Conservation (phyloP, 1,284 basidiomycete genomes). For the Trichosporon coremiiforme region DNA sequence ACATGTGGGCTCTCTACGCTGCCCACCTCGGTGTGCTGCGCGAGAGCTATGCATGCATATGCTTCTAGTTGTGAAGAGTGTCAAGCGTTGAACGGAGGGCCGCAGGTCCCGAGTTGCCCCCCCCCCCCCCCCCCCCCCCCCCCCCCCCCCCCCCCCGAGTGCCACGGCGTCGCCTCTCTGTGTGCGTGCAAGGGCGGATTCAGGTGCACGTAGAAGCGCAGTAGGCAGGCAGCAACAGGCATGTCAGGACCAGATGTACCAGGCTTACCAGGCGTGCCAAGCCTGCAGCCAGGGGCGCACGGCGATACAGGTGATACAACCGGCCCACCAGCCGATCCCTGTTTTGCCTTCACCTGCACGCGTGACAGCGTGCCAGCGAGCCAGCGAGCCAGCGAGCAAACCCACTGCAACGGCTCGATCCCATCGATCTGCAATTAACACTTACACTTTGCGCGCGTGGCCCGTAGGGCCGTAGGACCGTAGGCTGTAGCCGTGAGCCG, state of each 20-base stretch:
- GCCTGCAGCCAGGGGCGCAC: background rate
- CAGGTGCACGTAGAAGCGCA: background rate
- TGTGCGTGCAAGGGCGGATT: background rate
- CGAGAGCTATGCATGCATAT: background rate
- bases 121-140: too few species aligned
- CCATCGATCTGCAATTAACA: background rate
- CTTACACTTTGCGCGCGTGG: background rate
- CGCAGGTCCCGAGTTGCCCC: too few species aligned
- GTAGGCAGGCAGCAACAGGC: background rate
- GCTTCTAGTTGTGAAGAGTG: background rate
- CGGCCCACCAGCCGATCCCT: conserved; percentile 1
- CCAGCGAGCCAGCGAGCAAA: background rate
- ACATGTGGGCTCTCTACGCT: background rate
- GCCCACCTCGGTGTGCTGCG: background rate
- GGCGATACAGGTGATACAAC: background rate
- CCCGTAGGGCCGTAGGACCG: too few species aligned
- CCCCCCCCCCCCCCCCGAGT: too few species aligned
- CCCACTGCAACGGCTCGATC: background rate
- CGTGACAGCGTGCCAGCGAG: too few species aligned
- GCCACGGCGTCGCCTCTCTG: background rate
- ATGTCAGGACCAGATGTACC: background rate
- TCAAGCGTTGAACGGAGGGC: too few species aligned
- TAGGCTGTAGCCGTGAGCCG: too few species aligned
- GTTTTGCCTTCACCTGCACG: background rate
- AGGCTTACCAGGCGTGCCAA: background rate